phyloP scores from a whole-genome alignment of 371 early-diverging fungal genomes.

The Mucor velutinosus region DNA sequence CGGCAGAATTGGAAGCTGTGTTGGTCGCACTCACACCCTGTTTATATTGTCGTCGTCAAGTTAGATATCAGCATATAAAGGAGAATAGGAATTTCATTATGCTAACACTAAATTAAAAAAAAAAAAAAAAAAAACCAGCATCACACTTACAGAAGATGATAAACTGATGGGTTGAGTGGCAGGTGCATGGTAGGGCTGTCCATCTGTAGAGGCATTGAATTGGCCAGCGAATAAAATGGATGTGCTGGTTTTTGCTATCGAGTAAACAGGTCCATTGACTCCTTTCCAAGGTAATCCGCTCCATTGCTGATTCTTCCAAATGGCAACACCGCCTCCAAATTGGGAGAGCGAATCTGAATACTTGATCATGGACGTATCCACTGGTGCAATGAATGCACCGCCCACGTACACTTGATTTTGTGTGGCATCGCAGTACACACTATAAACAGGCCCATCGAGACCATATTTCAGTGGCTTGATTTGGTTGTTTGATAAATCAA shows the following conservation, averaged over 20 bases:
- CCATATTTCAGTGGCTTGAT: slow-evolving; percentile 58
- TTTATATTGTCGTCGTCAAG: background rate
- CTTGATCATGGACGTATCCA: slow-evolving; percentile 21
- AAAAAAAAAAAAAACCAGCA: too few species aligned
- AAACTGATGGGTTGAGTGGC: slow-evolving; percentile 47
- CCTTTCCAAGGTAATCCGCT: slow-evolving; percentile 63
- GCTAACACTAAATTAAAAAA: background rate
- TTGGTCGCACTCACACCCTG: slow-evolving; percentile 30
- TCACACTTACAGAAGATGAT: slow-evolving; percentile 19
- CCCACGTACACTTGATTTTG: slow-evolving; percentile 49
- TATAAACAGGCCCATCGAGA: slow-evolving; percentile 71
- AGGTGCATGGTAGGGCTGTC: slow-evolving; percentile 37
- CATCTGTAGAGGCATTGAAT: slow-evolving; percentile 50
- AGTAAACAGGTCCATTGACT: slow-evolving; percentile 54
- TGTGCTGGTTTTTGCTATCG: slow-evolving; percentile 29
- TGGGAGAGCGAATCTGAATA: slow-evolving; percentile 40
- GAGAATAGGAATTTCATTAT: background rate
- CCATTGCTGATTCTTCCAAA: slow-evolving; percentile 57
- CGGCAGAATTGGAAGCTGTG: slow-evolving; percentile 36
- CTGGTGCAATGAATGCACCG: slow-evolving; percentile 40
- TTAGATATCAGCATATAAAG: background rate
- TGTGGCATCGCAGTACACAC: slow-evolving; percentile 61
- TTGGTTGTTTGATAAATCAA: slow-evolving; percentile 45
- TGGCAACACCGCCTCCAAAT: slow-evolving; percentile 61
- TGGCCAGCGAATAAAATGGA: slow-evolving; percentile 43